Base-by-base conservation (phyloP, 805 yeast species). In the Schwanniomyces sp. region DNA sequence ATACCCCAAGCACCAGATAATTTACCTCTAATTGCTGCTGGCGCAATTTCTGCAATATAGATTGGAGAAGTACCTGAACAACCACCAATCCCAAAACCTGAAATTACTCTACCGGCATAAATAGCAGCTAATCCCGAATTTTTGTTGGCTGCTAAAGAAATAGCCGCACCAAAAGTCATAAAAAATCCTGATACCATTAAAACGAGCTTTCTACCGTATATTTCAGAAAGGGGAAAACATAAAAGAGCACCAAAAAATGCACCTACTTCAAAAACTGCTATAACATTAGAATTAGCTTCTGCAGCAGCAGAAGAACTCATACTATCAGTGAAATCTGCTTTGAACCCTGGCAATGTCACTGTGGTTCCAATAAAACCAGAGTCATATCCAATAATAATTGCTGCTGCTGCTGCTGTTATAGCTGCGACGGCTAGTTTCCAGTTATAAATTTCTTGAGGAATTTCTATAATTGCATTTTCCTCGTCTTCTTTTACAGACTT, bases 361-460 rank as follows among this genome's bases (percentile, higher is more conserved):
- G 80, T 74, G 12, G 80, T 78, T 8, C 83, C 84, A 43, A 79
- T 76, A 58, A 77, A 79, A 6, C 82, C 82, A 34, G 81, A 74
- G 54, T 79, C 84, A 56, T 79, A 79, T 9, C 84, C 84, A 47
- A 79, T 76, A 46, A 76, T 70, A 18, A 76, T 64, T 10, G 83
- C 80, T 6, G 79, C 82, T 28, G 74, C 63, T 1, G 79, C 72
- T 5, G 80, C 78, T 9, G 76, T 64, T 24, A 76, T 51, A 16
- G 81, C 78, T 43, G 72, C 62, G 25, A 67, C 49, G 40, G 71
- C 71, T 40, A 80, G 62, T 34, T 74, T 65, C 61, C 59, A 64
- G 62, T 79, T 79, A 61, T 74, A 75, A 28, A 78, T 74, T 29
- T 62, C 72, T 26, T 65, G 56, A 1, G 82, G 82, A 21, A 59